Percentiles rank a stretch among this genome's conserved stretches.
Evolutionary conservation across 2,329 filamentous ascomycete genomes (phyloP).

Genomic region (Pseudovirgaria hyperparasitica): DNA sequence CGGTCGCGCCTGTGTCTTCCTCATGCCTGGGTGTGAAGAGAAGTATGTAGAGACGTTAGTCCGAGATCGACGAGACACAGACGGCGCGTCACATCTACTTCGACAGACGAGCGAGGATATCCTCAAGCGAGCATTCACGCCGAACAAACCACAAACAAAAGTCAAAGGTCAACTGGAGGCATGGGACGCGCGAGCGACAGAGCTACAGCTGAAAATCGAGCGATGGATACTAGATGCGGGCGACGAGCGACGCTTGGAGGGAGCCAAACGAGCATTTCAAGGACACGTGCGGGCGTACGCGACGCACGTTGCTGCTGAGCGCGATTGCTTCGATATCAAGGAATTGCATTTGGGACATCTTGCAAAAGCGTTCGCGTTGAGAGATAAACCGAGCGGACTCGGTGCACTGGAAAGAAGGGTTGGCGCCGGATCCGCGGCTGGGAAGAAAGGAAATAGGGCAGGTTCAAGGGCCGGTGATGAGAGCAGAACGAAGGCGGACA

Average conservation of each 20-base stretch:
- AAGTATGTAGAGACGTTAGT: conserved; percentile 73
- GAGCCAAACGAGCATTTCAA: conserved; percentile 75
- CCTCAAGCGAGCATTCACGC: conserved; percentile 43
- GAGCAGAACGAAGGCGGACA: conserved; percentile 26
- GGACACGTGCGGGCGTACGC: conserved; percentile 91
- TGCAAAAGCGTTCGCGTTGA: conserved; percentile 82
- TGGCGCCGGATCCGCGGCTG: conserved; percentile 18
- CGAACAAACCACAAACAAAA: conserved; percentile 12
- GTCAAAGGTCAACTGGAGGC: conserved; percentile 30
- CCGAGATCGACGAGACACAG: conserved; percentile 51
- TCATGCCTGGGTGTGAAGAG: conserved; percentile 84
- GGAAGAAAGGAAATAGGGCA: conserved; percentile 13
- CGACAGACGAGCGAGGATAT: conserved; percentile 53
- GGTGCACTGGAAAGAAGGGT: conserved; percentile 38
- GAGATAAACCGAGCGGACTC: conserved; percentile 80
- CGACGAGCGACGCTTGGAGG: conserved; percentile 62
- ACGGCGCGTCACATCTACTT: conserved; percentile 45
- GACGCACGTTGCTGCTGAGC: conserved; percentile 78
- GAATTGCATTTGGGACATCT: conserved; percentile 83
- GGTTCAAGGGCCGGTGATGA: conserved; percentile 29
- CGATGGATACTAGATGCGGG: conserved; percentile 51
- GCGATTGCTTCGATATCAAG: conserved; percentile 81
- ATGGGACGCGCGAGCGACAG: conserved; percentile 55
- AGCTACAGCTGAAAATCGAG: conserved; percentile 54
- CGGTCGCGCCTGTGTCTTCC: conserved; percentile 77